Conservation (phyloP, 1,284 basidiomycete species). For the Fomes fomentarius region DNA sequence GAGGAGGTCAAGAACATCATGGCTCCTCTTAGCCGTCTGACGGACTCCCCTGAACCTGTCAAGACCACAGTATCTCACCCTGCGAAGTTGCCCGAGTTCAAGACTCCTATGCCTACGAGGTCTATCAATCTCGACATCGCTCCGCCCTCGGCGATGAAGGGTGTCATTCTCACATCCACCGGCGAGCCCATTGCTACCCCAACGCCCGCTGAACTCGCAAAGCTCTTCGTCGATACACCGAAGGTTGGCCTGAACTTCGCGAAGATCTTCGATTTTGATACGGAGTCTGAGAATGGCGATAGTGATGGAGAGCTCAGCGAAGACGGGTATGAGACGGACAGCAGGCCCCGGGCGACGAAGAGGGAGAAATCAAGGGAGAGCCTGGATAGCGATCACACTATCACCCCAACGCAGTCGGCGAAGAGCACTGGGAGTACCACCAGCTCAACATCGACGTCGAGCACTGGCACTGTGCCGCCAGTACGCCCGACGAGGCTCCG, state of each 20-base stretch:
- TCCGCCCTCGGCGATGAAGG: slow-evolving; percentile 76
- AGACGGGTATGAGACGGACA: slow-evolving; percentile 33
- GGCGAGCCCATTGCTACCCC: slow-evolving; percentile 74
- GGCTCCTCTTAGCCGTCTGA: slow-evolving; percentile 50
- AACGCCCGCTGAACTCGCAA: slow-evolving; percentile 60
- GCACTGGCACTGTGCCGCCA: not conserved
- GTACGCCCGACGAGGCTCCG: slow-evolving; percentile 33
- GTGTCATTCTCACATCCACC: slow-evolving; percentile 74
- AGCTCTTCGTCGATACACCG: slow-evolving; percentile 66
- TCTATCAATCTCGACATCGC: slow-evolving; percentile 29
- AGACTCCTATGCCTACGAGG: slow-evolving; percentile 42
- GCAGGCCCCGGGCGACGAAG: slow-evolving; percentile 14
- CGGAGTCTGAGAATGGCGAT: slow-evolving; percentile 37
- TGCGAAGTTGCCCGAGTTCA: slow-evolving; percentile 38
- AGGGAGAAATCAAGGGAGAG: slow-evolving; percentile 17
- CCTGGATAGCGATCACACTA: slow-evolving; percentile 26
- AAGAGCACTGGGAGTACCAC: too few relatives aligned
- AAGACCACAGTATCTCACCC: slow-evolving; percentile 24
- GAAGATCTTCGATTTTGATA: slow-evolving; percentile 70
- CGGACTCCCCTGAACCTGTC: slow-evolving; percentile 32
- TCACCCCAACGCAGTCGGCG: slow-evolving; percentile 25
- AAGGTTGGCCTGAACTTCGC: slow-evolving; percentile 71
- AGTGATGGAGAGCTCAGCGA: slow-evolving; percentile 26
- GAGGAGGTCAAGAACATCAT: slow-evolving; percentile 77
- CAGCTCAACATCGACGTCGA: not conserved